Conservation (phyloP, 495 filamentous ascomycete genomes). For the Hypoxylon crocopeplum region DNA sequence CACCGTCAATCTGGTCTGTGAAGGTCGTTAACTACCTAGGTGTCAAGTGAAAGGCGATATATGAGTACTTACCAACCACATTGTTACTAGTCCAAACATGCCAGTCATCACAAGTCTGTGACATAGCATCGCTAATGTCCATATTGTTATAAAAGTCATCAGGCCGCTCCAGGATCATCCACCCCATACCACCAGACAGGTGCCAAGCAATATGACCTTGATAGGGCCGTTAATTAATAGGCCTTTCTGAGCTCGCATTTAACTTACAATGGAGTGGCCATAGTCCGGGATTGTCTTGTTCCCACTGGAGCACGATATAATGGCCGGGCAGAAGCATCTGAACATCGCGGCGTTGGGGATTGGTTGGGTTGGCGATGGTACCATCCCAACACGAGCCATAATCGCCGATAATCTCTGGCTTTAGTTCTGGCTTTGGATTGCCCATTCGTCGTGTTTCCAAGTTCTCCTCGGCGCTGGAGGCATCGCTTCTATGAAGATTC, state of each 20-base stretch:
- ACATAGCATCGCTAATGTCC: conserved; percentile 37
- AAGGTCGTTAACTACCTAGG: not conserved
- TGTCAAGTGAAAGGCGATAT: not conserved
- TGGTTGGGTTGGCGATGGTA: conserved; percentile 53
- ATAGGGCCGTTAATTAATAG: not conserved
- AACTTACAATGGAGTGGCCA: conserved; percentile 62
- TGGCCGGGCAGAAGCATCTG: conserved; percentile 56
- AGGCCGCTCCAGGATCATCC: conserved; percentile 57
- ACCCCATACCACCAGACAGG: conserved; percentile 52
- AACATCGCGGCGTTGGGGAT: conserved; percentile 67
- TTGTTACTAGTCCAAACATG: conserved; percentile 50
- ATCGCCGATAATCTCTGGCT: conserved; percentile 4
- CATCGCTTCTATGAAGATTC: not conserved
- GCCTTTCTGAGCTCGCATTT: not conserved
- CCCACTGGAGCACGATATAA: conserved; percentile 60
- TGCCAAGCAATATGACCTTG: conserved; percentile 63
- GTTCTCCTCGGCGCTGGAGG: no score
- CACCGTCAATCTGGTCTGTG: conserved; percentile 61
- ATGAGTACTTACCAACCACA: conserved; percentile 34
- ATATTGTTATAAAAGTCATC: conserved; percentile 36
- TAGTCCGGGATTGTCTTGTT: conserved; percentile 62
- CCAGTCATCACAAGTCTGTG: conserved; percentile 58
- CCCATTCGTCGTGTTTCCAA: no score
- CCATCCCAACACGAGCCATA: conserved; percentile 52
- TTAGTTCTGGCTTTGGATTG: not conserved